Percentiles rank a stretch among this genome's conserved stretches.
Conservation (phyloP, 331 rosid genomes). For the Prunus yedoensis region DNA sequence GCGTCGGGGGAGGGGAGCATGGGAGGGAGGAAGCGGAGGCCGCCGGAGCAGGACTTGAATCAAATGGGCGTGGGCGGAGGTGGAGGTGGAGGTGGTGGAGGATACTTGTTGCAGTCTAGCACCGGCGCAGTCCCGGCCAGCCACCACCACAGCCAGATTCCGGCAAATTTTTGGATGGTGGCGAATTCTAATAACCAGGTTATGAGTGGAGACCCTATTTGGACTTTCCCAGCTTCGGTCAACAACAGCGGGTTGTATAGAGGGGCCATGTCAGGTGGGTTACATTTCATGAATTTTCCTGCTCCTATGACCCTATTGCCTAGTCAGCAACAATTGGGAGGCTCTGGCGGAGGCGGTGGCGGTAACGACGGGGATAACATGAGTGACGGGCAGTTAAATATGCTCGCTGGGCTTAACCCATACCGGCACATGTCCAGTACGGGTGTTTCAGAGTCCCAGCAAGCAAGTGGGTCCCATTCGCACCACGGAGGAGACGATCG, state of each 20-base stretch:
- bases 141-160: constrained; percentile 69
- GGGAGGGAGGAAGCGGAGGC: constrained; percentile 51
- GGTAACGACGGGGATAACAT: constrained; percentile 23
- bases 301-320: constrained; percentile 75
- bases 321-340: constrained; percentile 56
- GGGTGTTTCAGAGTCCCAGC: constrained; percentile 58
- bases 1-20: constrained; percentile 47
- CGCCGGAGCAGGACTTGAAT: constrained; percentile 51
- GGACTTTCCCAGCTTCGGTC: constrained; percentile 78
- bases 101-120: constrained; percentile 70
- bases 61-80: constrained; percentile 54
- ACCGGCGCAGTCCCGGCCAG: constrained; percentile 65
- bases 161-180: constrained; percentile 91
- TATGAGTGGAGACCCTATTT: constrained; percentile 80
- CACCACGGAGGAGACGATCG: constrained; percentile 62
- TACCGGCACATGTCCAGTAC: constrained; percentile 52
- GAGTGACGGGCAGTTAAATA: constrained; percentile 67
- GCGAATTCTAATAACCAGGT: constrained; percentile 69
- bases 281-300: constrained; percentile 95
- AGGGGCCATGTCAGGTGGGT: constrained; percentile 69
- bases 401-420: constrained; percentile 72
- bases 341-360: constrained; percentile 23
- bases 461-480: constrained; percentile 69
- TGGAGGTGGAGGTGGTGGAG: background rate
- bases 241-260: constrained; percentile 69